A percentile compares a stretch with the other conserved stretches of the same genome.
These are phyloP conservation scores for Eudorina sp. DNA, from an alignment of 139 green algal species.

Conservation along the genomic window DNA sequence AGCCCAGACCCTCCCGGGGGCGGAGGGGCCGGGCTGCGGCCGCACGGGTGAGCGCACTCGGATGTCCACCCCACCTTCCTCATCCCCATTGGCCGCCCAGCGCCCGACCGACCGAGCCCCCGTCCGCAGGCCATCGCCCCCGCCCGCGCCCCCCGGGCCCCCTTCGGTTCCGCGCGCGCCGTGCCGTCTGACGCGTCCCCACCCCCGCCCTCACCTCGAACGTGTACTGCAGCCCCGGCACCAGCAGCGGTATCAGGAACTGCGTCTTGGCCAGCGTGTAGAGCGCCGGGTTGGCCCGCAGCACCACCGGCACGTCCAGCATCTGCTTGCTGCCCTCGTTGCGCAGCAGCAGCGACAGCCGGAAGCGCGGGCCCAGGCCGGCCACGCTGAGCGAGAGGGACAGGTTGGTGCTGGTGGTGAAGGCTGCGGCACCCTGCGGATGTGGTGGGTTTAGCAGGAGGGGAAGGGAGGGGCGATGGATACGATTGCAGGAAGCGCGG, in stretches of 20 bases:
- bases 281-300: constrained; percentile 53
- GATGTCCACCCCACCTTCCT: too few species aligned
- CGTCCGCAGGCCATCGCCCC: too few species aligned
- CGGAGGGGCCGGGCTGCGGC: too few species aligned
- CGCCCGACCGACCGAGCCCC: too few species aligned
- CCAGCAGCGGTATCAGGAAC: constrained; percentile 65
- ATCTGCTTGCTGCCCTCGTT: constrained; percentile 71
- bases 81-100: too few species aligned
- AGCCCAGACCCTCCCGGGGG: too few species aligned
- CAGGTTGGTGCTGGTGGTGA: constrained; percentile 63
- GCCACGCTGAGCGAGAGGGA: constrained; percentile 64
- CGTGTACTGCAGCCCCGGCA: constrained; percentile 68
- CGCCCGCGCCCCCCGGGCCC: too few species aligned
- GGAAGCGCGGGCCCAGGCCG: constrained; percentile 78
- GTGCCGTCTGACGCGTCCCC: too few species aligned
- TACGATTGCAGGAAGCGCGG: not conserved
- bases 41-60: too few species aligned
- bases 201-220: constrained; percentile 54
- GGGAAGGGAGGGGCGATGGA: not conserved
- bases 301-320: constrained; percentile 62
- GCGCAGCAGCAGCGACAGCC: constrained; percentile 67
- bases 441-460: not conserved
- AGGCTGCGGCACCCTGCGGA: constrained; percentile 61
- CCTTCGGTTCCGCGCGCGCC: too few species aligned
- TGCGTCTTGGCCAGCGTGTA: constrained; percentile 58